Percentiles rank a stretch among this genome's conserved stretches.
phyloP scores from a whole-genome alignment of 441 rosid species.

The Omphalea diandra region DNA sequence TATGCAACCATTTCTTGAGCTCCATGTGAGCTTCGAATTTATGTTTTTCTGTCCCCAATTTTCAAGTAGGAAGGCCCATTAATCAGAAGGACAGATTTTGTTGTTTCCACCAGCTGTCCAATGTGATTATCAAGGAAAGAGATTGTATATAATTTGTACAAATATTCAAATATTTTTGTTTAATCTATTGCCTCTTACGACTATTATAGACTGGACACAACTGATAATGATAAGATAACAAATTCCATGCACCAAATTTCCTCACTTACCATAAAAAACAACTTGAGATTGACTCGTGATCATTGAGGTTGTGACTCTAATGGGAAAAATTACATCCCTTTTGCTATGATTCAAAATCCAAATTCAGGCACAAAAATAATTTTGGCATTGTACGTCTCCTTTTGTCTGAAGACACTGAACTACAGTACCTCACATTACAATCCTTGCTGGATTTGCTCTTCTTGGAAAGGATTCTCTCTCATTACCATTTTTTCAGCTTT shows the following conservation, averaged over 20 bases:
- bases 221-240: background rate
- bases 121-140: too few species aligned
- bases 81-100: background rate
- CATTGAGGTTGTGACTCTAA: background rate
- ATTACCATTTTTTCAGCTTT: conserved; percentile 14
- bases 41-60: background rate
- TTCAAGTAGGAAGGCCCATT: background rate
- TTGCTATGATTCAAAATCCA: conserved; percentile 11
- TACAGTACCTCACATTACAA: background rate
- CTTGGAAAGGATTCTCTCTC: background rate
- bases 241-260: background rate
- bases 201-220: background rate
- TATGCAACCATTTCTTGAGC: background rate
- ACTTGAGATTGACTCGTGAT: conserved; percentile 4
- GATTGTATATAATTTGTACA: too few species aligned
- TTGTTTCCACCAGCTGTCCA: background rate
- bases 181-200: background rate
- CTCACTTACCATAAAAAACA: background rate
- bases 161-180: too few species aligned
- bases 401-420: conserved; percentile 3
- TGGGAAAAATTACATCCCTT: background rate
- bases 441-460: conserved; percentile 21
- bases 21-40: background rate
- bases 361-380: background rate
- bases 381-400: background rate